Evolutionary conservation across 352 stramenopile genomes (phyloP).

Genomic region (Phytophthora agathidicida): DNA sequence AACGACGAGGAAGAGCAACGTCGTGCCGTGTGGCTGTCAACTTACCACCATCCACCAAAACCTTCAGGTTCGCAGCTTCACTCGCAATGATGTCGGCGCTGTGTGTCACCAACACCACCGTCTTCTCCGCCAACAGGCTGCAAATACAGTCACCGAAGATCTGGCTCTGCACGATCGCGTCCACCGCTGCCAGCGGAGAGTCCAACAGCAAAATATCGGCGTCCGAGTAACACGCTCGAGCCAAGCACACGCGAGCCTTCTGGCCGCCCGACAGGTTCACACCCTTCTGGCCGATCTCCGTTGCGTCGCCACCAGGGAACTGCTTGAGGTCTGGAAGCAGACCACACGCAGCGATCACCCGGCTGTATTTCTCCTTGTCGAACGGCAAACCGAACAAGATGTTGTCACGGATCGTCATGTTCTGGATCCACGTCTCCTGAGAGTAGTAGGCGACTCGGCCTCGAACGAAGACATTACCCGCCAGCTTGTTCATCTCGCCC

Average conservation of each 20-base stretch:
- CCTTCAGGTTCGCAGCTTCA: slow-evolving; percentile 30
- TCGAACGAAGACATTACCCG: slow-evolving; percentile 45
- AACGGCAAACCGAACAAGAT: slow-evolving; percentile 90
- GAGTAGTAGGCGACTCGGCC: slow-evolving; percentile 69
- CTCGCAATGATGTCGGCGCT: slow-evolving; percentile 65
- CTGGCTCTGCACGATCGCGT: slow-evolving; percentile 92
- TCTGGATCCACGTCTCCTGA: slow-evolving; percentile 94
- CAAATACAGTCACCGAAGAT: slow-evolving; percentile 78
- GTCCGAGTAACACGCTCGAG: slow-evolving; percentile 66
- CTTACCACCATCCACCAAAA: slow-evolving; percentile 32
- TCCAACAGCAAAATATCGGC: slow-evolving; percentile 87
- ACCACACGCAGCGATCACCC: slow-evolving; percentile 73
- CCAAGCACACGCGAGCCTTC: slow-evolving; percentile 79
- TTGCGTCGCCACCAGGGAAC: slow-evolving; percentile 86
- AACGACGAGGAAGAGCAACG: slow-evolving; percentile 5
- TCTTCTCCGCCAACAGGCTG: slow-evolving; percentile 46
- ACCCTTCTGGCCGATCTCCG: slow-evolving; percentile 95
- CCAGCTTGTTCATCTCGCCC: slow-evolving; percentile 85
- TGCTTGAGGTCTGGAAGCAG: slow-evolving; percentile 85
- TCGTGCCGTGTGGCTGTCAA: slow-evolving; percentile 22
- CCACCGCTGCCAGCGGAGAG: slow-evolving; percentile 91
- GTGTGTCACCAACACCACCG: slow-evolving; percentile 93
- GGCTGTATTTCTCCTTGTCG: slow-evolving; percentile 48
- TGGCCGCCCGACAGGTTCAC: slow-evolving; percentile 95
- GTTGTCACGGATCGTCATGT: slow-evolving; percentile 94